Conservation (phyloP, 768 basidiomycete genomes). For the Trametopsis cervina region DNA sequence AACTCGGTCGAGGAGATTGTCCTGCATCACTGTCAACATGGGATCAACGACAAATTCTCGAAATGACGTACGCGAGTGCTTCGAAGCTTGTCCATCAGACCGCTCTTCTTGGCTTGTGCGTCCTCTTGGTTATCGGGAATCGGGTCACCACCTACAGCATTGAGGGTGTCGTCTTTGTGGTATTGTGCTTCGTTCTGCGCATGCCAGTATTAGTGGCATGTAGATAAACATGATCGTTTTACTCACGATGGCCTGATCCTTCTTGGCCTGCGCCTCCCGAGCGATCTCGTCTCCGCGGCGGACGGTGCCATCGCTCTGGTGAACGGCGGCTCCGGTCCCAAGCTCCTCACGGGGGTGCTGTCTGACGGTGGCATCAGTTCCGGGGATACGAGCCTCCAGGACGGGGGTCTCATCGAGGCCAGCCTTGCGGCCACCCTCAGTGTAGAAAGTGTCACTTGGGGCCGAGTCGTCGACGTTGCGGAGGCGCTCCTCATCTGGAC, state of each 20-base stretch:
- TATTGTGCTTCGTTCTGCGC: slow-evolving; percentile 15
- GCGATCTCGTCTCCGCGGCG: slow-evolving; percentile 22
- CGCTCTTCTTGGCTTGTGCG: slow-evolving; percentile 30
- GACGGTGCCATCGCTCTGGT: slow-evolving; percentile 28
- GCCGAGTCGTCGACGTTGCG: slow-evolving; percentile 63
- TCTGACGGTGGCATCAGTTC: slow-evolving; percentile 33
- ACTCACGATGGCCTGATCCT: slow-evolving; percentile 12
- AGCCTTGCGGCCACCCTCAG: slow-evolving; percentile 34
- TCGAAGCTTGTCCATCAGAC: slow-evolving; percentile 25
- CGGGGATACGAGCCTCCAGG: slow-evolving; percentile 39
- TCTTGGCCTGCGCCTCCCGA: slow-evolving; percentile 13
- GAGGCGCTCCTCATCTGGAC: slow-evolving; percentile 59
- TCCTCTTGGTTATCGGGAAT: slow-evolving; percentile 27
- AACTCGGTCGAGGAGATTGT: slow-evolving; percentile 44
- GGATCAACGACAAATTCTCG: slow-evolving; percentile 8
- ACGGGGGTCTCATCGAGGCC: slow-evolving; percentile 40
- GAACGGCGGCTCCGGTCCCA: slow-evolving; percentile 28
- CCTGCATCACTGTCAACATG: slow-evolving; percentile 23
- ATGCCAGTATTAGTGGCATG: not conserved
- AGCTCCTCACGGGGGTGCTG: slow-evolving; percentile 47
- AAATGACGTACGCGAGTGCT: no score
- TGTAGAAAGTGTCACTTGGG: slow-evolving; percentile 60
- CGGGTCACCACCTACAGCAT: slow-evolving; percentile 25
- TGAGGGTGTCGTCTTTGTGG: slow-evolving; percentile 15
- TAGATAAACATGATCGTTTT: slow-evolving; percentile 1